Evolutionary conservation across 108 stramenopile species (phyloP), one percentile per base, ranked within the genome.

Genomic region (Aureococcus anophagefferens): DNA sequence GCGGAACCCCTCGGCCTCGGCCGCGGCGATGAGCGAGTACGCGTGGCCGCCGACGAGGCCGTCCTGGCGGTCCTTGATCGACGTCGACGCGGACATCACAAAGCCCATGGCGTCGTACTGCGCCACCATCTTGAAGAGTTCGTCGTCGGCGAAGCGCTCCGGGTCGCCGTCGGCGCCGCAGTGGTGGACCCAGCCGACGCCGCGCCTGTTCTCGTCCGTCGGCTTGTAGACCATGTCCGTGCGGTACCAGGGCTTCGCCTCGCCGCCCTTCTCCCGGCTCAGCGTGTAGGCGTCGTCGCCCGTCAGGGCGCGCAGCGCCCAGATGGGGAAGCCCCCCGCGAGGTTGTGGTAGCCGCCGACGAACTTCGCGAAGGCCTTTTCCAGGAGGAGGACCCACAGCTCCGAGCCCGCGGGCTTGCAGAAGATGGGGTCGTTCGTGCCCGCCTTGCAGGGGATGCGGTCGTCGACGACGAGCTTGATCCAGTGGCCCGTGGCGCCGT

Each of bases 31-130:
- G 33, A 77, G 45, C 30, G 46, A 59, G 44, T 69, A 75, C 7
- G 74, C 74, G 69, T 75, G 74, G 59, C 74, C 74, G 69, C 68
- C 68, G n/a, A 75, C 68, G 34, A 75, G 18, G 64, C 74, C 74
- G 44, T 69, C 68, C 51, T 59, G 17, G 51, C 51, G 51, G 51
- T 11, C 51, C 21, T 18, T 4, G 51, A 25, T 25, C 21, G 21
- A 16, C 51, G 51, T 25, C 21, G 51, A 59, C 21, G 51, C 51
- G 21, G 17, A 9, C 51, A 59, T 59, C 21, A 59, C 25, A 11
- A 59, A 59, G 51, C 51, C 51, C 21, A 25, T 18, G 51, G 7
- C 7, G 51, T 59, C 51, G 51, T 59, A 59, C 21, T 16, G 4
- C 21, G 3, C 7, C 7, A 59, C 21, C 51, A 59, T 59, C 7